phyloP scores from a whole-genome alignment of 2,329 filamentous ascomycete species.

The Diaporthe destruens region DNA sequence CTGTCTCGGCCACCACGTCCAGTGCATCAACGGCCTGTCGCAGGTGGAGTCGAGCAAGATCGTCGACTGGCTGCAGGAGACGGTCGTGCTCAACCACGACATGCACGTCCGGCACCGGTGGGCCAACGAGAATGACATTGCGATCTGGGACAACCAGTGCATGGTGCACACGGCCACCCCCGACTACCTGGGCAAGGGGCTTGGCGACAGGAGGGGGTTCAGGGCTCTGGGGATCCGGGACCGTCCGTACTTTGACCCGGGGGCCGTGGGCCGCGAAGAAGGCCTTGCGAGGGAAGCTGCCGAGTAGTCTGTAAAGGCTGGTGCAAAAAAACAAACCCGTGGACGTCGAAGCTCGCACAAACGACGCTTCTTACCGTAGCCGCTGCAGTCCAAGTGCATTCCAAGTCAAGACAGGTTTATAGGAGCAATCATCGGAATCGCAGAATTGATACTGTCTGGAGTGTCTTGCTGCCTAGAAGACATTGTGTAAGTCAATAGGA shows the following conservation, averaged over 20 bases:
- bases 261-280: neutral
- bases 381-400: too few species aligned
- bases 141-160: slow-evolving; percentile 71
- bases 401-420: too few species aligned
- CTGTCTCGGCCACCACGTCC: slow-evolving; percentile 64
- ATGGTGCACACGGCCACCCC: slow-evolving; percentile 67
- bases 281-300: neutral
- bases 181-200: slow-evolving; percentile 56
- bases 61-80: slow-evolving; percentile 61
- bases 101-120: slow-evolving; percentile 63
- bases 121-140: slow-evolving; percentile 60
- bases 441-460: too few species aligned
- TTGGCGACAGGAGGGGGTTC: slow-evolving; percentile 5
- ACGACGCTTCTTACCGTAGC: too few species aligned
- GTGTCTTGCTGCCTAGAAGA: too few species aligned
- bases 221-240: slow-evolving; percentile 21
- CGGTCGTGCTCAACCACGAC: slow-evolving; percentile 59
- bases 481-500: too few species aligned
- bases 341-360: too few species aligned
- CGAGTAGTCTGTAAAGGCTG: neutral
- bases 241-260: slow-evolving; percentile 23
- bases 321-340: neutral
- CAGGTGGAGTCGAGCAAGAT: slow-evolving; percentile 58
- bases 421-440: too few species aligned
- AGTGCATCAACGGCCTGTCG: slow-evolving; percentile 63